Conservation (phyloP, 208 protist species). For the Crithidia thermophila region DNA sequence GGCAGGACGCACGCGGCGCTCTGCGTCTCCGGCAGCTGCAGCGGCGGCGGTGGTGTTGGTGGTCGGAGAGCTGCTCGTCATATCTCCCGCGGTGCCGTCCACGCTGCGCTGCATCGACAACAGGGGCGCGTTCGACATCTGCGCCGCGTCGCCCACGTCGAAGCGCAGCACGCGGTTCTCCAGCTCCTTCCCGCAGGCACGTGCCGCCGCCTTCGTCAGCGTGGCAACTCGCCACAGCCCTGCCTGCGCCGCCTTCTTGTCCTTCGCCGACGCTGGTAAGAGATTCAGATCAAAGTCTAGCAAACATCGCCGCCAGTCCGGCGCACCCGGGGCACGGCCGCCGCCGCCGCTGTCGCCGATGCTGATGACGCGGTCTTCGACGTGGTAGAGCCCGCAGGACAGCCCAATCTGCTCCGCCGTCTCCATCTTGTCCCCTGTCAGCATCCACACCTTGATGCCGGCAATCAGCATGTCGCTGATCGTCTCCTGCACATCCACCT, state of each 20-base stretch:
- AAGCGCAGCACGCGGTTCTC: constrained; percentile 20
- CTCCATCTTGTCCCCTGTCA: constrained; percentile 99
- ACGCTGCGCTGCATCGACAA: constrained; percentile 5
- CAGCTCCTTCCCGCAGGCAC: constrained; percentile 16
- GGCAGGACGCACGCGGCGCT: background rate
- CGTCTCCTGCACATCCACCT: constrained; percentile 94
- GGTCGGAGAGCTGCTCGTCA: background rate
- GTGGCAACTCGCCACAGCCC: background rate
- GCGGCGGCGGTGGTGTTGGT: background rate
- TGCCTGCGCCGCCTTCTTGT: background rate
- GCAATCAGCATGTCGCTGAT: constrained; percentile 77
- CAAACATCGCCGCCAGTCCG: constrained; percentile 21
- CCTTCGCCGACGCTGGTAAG: constrained; percentile 7
- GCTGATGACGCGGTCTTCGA: constrained; percentile 53
- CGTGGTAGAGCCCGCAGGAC: constrained; percentile 63
- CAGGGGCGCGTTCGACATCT: constrained; percentile 20
- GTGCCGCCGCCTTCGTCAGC: background rate
- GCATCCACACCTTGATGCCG: constrained; percentile 95
- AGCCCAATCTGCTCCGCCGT: constrained; percentile 97
- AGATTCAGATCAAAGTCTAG: constrained; percentile 17
- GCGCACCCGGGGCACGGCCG: background rate
- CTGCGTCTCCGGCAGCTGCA: background rate
- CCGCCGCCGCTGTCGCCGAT: constrained; percentile 30
- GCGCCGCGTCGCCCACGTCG: background rate
- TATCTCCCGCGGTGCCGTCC: background rate